Evolutionary conservation across 1,284 basidiomycete species (phyloP), one percentile per base, ranked within the genome.

Genomic region (Heliocybe sulcata): DNA sequence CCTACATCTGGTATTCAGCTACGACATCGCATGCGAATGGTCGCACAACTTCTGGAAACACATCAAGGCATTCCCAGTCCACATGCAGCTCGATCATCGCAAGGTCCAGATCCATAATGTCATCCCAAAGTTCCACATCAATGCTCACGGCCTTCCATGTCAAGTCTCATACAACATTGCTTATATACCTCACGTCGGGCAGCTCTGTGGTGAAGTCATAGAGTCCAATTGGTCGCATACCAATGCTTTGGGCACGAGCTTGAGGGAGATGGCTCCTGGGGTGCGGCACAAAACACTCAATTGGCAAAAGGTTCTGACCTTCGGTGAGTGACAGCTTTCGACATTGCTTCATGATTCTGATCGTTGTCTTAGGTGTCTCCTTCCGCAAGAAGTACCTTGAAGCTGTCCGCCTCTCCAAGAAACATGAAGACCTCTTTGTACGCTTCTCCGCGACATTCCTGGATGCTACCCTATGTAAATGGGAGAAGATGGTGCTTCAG

Each of bases 61-160:
- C 11, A 16, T 55, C n/a, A 26, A 9, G 8, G 11, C n/a, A 8
- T 31, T 57, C 20, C 56, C 54, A 14, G 19, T 16, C 19, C 9
- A 23, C 3, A 38, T 55, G n/a, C 35, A 51, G 10, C 49, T 55
- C 45, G 29, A 53, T n/a, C 16, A 33, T 14, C 16, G 4, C 35
- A 33, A 14, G 22, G n/a, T 35, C 9, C 10, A 47, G 9, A 19
- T 56, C 42, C 14, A 14, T 8, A 45, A 45, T 31, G 33, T 53
- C 29, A 35, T 61, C n/a, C 57, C 53, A 3, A 60, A 61, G 45
- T 49, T 60, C 25, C 60, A 60, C 48, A 33, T 59, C 2, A 48
- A 53, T 16, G 59, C 29, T 8, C 60, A 61, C 49, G 50, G 52
- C 16, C 49, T 51, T 12, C 47, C 55, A 9, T 61, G 59, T 47